Conservation (phyloP, 1,139 yeast species). For the Suhomyces bokatorum region DNA sequence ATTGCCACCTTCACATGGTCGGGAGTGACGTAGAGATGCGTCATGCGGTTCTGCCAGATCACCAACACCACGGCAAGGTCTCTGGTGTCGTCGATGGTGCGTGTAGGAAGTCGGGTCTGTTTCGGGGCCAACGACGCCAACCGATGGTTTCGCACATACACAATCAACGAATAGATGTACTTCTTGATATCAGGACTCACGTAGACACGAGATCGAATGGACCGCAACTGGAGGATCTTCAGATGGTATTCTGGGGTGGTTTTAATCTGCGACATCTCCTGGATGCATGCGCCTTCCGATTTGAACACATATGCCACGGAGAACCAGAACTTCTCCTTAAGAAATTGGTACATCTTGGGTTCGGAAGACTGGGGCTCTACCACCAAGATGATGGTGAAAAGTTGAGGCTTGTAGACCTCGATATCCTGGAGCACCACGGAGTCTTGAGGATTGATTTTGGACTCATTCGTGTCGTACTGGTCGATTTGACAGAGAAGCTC, state of each 20-base stretch:
- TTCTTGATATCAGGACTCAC: slow-evolving; percentile 39
- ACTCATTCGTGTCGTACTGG: slow-evolving; percentile 29
- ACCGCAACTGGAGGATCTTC: slow-evolving; percentile 6
- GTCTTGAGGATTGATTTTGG: slow-evolving; percentile 11
- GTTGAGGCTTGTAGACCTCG: slow-evolving; percentile 21
- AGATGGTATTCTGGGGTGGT: slow-evolving; percentile 4
- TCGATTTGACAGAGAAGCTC: slow-evolving; percentile 34
- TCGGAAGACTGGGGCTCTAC: slow-evolving; percentile 19
- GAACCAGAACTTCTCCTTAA: slow-evolving; percentile 46
- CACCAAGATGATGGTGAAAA: slow-evolving; percentile 30
- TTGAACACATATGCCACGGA: slow-evolving; percentile 18
- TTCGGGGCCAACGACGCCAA: slow-evolving; percentile 42
- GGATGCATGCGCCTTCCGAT: slow-evolving; percentile 6
- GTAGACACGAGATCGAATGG: slow-evolving; percentile 22
- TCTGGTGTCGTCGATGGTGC: slow-evolving; percentile 30
- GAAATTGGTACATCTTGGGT: slow-evolving; percentile 26
- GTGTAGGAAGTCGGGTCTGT: slow-evolving; percentile 37
- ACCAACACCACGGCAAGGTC: slow-evolving; percentile 33
- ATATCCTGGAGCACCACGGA: slow-evolving; percentile 17
- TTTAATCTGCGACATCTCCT: slow-evolving; percentile 3
- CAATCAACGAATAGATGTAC: slow-evolving; percentile 41
- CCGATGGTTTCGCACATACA: slow-evolving; percentile 43
- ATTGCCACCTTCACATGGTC: slow-evolving; percentile 42
- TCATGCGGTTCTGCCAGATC: slow-evolving; percentile 25
- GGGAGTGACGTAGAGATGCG: slow-evolving; percentile 37